These are phyloP conservation scores for Durusdinium trenchii DNA, from an alignment of 73 alveolate genomes.

Conservation along the genomic window DNA sequence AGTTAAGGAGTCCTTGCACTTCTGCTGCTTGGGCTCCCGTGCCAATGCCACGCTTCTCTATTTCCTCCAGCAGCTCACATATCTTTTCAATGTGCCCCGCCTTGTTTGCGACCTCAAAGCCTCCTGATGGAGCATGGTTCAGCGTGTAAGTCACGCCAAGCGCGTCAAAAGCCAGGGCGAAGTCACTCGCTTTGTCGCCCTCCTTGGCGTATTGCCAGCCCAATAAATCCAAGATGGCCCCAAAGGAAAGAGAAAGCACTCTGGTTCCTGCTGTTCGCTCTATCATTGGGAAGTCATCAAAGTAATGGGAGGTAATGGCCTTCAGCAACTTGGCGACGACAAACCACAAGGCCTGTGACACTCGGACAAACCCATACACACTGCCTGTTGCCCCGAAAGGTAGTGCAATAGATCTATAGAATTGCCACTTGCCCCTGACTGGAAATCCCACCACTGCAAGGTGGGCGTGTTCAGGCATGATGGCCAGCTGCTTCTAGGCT, in stretches of 20 bases:
- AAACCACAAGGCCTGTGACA: neutral
- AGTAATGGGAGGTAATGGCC: neutral
- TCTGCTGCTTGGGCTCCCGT: no score
- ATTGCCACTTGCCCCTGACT: neutral
- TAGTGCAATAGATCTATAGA: neutral
- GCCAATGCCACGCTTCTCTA: no score
- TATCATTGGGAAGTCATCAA: neutral
- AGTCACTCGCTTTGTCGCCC: neutral
- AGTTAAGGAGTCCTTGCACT: no score
- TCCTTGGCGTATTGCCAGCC: neutral
- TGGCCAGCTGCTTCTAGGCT: neutral
- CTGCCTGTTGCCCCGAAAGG: conserved; percentile 27
- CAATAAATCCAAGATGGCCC: neutral
- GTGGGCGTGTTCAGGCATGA: neutral
- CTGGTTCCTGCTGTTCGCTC: neutral
- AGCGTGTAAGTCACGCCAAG: neutral
- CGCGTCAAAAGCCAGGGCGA: neutral
- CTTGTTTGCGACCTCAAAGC: neutral
- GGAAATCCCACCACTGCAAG: neutral
- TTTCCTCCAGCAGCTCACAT: neutral
- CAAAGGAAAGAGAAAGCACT: neutral
- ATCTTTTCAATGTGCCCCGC: neutral
- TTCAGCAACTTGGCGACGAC: neutral
- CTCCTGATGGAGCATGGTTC: neutral
- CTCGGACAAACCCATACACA: neutral